Base-by-base conservation (phyloP, 2,329 filamentous ascomycete genomes). In the Pochonia chlamydosporia region DNA sequence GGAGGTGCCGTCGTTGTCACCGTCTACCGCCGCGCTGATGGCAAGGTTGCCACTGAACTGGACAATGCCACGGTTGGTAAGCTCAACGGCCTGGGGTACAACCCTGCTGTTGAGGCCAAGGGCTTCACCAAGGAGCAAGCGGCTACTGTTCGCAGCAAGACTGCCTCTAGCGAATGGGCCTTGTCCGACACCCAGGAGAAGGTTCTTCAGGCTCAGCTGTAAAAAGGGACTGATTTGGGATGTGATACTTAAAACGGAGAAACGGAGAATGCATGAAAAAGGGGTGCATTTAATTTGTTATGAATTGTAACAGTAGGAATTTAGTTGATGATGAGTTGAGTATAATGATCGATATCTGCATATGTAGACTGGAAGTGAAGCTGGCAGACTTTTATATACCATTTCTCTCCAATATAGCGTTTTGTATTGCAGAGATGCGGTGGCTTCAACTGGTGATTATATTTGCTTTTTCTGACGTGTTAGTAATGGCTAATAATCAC, bases 1-100 rank as follows among this genome's bases (percentile, higher is more conserved):
- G 92, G 92, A 13, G 93, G 93, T 46, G 92, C 91, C 3, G 90
- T 84, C 2, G 91, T 97, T 1, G 87, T 93, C 20, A 92, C 89
- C 1, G 87, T 97, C 3, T 96, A 96, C 67, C 83, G 82, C 69
- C 80, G 91, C 14, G 85, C 86, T 1, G 92, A 97, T 64, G 87
- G 89, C 10, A 74, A 78, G 65, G 72, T 69, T 47, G 84, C 84
- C 3, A 70, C 72, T 4, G 70, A 73, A 30, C 64, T 95, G 4
- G 75, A 79, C 18, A 81, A 79, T 44, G 78, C 74, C 4, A 75
- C 79, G 40, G 78, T 95, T 2, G 87, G 75, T 2, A 80, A 75
- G 72, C 65, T 68, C 50, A 90, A 78, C 46, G 78, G 79, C 42
- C 69, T 96, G 18, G 91, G 89, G 1, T 97, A 97, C 61, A 97